Evolutionary conservation across 331 rosid species (phyloP), one percentile per base, ranked within the genome.

Genomic region (Ulmus americana): DNA sequence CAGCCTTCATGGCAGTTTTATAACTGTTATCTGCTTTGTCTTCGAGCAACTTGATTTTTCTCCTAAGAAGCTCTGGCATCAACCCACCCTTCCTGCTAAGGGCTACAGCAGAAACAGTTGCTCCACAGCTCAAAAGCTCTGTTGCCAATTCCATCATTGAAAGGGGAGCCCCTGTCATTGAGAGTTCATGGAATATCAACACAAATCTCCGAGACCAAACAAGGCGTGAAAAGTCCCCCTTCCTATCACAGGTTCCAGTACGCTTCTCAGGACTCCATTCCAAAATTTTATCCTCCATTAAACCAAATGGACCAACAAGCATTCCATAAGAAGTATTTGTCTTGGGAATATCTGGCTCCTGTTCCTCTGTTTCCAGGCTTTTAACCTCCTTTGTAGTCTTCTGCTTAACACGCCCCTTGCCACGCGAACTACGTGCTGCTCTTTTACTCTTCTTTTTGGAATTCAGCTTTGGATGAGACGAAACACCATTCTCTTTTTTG

Each of bases 61-160:
- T 81, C 76, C 90, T 81, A 53, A 74, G 51, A 63, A 90, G 95
- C 84, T 90, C 97, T 15, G 86, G 55, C 91, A 86, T 84, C 83
- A 90, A 78, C 49, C 97, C 95, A 74, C 97, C 97, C 73, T 73
- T 90, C 82, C 70, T 86, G 83, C 88, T 90, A 70, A 90, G 97
- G 50, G 81, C 86, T 65, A 90, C 86, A 48, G 88, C 91, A 60
- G 91, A 81, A 81, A 86, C 95, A 10, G 84, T 76, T 69, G 95
- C 95, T 14, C 88, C 96, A 58, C 97, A 90, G 67, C 91, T 90
- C 79, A 86, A 65, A 63, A 90, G 92, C 76, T 90, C 91, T 11
- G 91, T 84, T 41, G 85, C 97, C 72, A 90, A 75, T 74, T 90
- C 91, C 91, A 90, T 76, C 95, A 86, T 90, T 45, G 97, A 84